Evolutionary conservation across 331 rosid species (phyloP), one percentile per base, ranked within the genome.

Genomic region (Quercus phellos): DNA sequence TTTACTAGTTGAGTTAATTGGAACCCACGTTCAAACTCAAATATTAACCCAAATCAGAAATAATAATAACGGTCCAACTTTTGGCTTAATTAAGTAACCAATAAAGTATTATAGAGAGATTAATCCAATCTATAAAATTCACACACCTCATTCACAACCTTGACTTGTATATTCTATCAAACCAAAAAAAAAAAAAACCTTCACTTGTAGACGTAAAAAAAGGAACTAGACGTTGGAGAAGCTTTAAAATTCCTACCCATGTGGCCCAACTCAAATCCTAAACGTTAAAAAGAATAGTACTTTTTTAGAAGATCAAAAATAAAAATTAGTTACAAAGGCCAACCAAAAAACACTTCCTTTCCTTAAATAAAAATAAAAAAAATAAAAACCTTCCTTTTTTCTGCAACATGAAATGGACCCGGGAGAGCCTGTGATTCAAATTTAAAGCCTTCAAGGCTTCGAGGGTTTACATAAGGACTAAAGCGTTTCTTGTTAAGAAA

Each of bases 161-260:
- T 46, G 53, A 46, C 53, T 46, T 46, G 17, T 46, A 11, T 46
- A 12, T 46, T 46, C 14, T 27, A 72, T 24, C 24, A 1, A 35
- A 6, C 29, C 34, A 17, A 60, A 5, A 17, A 9, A 22, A 26
- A 22, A 26, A 29, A 3, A 29, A 27, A 27, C 24, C 21, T 38
- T 32, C 6, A 32, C 6, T 4, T 32, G 35, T 4, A 32, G 5
- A 4, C 6, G 0, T 34, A 3, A 14, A 22, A 16, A 8, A 10
- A 6, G 1, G 30, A 80, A 64, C n/a, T 78, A 81, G 83, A 70
- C 81, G 83, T 84, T 84, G 51, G 67, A 74, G 74, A 77, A 27
- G 51, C 24, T 34, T 26, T 32, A 5, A 30, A 32, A 24, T 34
- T 8, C 17, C 19, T 6, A 61, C 61, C 29, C 8, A 58, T 4